A percentile compares a stretch with the other conserved stretches of the same genome.
phyloP scores from a whole-genome alignment of 2,329 filamentous ascomycete genomes.

The Aspergillus quadricinctus region DNA sequence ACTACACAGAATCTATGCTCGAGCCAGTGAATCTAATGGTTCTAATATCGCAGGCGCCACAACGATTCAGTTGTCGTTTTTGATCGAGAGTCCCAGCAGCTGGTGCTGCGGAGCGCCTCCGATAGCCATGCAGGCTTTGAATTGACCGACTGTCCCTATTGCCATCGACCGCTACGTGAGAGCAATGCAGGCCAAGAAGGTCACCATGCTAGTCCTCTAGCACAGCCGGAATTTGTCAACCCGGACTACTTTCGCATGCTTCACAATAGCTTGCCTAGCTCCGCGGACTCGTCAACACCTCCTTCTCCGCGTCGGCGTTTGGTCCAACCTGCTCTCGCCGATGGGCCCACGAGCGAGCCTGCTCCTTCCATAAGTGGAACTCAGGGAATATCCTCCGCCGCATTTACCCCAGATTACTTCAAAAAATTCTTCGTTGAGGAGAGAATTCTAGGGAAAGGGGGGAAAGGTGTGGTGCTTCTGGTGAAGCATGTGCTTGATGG shows the following conservation, averaged over 20 bases:
- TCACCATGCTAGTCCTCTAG: slow-evolving; percentile 27
- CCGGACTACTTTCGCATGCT: slow-evolving; percentile 96
- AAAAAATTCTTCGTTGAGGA: slow-evolving; percentile 89
- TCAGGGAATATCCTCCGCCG: slow-evolving; percentile 75
- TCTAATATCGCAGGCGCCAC: slow-evolving; percentile 64
- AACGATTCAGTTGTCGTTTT: slow-evolving; percentile 89
- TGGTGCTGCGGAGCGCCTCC: slow-evolving; percentile 69
- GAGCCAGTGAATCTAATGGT: slow-evolving; percentile 11
- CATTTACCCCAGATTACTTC: slow-evolving; percentile 92
- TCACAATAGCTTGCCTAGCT: slow-evolving; percentile 54
- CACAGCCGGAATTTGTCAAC: slow-evolving; percentile 68
- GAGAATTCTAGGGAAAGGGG: slow-evolving; percentile 77
- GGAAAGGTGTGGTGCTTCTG: slow-evolving; percentile 91
- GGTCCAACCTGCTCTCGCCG: slow-evolving; percentile 44
- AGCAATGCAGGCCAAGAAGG: slow-evolving; percentile 38
- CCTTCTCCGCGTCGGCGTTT: slow-evolving; percentile 48
- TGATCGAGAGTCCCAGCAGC: slow-evolving; percentile 76
- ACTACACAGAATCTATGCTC: background rate
- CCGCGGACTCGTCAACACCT: slow-evolving; percentile 41
- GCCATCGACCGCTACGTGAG: slow-evolving; percentile 66
- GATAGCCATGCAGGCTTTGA: slow-evolving; percentile 49
- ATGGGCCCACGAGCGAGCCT: slow-evolving; percentile 45
- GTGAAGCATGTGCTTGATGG: slow-evolving; percentile 89
- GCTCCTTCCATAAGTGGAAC: slow-evolving; percentile 47
- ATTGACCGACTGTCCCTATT: slow-evolving; percentile 77